Base-by-base conservation (phyloP, 179 eudicot genomes). In the Beta macrorhiza region DNA sequence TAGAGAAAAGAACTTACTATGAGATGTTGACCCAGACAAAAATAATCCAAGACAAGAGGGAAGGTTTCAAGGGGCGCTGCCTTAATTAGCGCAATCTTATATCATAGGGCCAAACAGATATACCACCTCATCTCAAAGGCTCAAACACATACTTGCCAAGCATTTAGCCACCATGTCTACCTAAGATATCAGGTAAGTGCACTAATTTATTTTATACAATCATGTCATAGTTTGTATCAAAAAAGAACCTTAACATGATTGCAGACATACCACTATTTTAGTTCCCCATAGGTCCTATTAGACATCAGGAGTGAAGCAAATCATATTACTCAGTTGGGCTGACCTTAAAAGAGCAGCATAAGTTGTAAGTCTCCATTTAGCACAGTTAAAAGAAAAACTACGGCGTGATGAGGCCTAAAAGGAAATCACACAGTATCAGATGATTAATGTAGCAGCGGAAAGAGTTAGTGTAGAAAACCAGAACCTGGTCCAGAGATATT, bases 401-500 rank as follows among this genome's bases (percentile, higher is more conserved):
- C 25, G 59, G 65, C 55, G 65, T 47, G 63, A 51, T 58, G 63
- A 69, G 61, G 22, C 44, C 57, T n/a, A 63, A 80, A 71, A 45
- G 45, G 29, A 81, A 51, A 19, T 64, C 47, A 55, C 17, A 63
- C 22, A 45, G 55, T 72, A 76, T 45, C 17, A 64, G 32, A 76
- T 2, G 52, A 44, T 29, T 22, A 47, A 56, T 2, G 59, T 12
- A 53, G 78, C 49, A 81, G 63, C 29, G 68, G 22, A 78, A 17
- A 52, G 62, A 74, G 75, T 32, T n/a, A 59, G 72, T 57, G 56
- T 69, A 53, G 74, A 42, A 78, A 45, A 63, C 82, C 62, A 44
- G 82, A 85, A 82, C 63, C 84, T 55, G 67, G 79, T 84, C 63
- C 68, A 61, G 74, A 49, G 74, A 78, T 81, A 62, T 32, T 52